Evolutionary conservation across 768 basidiomycete genomes (phyloP).

Genomic region (Phaeolepiota aurea): DNA sequence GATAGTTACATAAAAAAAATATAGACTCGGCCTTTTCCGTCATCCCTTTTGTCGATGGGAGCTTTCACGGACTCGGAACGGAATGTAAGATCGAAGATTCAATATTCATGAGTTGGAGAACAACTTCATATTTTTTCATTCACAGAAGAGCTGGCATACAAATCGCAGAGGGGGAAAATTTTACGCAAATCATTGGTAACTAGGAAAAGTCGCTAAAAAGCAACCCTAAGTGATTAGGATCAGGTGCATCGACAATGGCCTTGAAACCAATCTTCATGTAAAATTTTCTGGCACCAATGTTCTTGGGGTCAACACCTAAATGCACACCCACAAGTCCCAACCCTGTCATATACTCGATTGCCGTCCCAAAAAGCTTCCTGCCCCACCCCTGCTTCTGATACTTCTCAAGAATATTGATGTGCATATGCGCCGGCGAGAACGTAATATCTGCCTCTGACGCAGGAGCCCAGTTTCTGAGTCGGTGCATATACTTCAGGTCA

Average conservation of each 20-base stretch:
- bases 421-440: constrained; percentile 68
- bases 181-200: too few relatives aligned
- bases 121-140: too few relatives aligned
- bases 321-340: constrained; percentile 48
- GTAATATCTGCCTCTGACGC: constrained; percentile 46
- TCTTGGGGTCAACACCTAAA: constrained; percentile 62
- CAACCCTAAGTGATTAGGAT: constrained; percentile 44
- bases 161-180: too few relatives aligned
- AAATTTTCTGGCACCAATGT: constrained; percentile 50
- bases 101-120: too few relatives aligned
- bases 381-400: constrained; percentile 70
- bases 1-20: too few relatives aligned
- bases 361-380: constrained; percentile 47
- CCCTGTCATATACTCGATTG: constrained; percentile 43
- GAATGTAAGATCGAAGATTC: too few relatives aligned
- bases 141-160: too few relatives aligned
- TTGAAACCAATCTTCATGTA: constrained; percentile 58
- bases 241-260: constrained; percentile 42
- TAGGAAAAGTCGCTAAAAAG: constrained; percentile 29
- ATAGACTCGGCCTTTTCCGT: too few relatives aligned
- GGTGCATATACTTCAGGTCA: constrained; percentile 35
- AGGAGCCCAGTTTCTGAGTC: constrained; percentile 31
- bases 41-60: background rate
- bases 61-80: too few relatives aligned
- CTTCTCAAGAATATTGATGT: constrained; percentile 61